Base-by-base conservation (phyloP, 495 filamentous ascomycete genomes). In the Talaromyces liani region DNA sequence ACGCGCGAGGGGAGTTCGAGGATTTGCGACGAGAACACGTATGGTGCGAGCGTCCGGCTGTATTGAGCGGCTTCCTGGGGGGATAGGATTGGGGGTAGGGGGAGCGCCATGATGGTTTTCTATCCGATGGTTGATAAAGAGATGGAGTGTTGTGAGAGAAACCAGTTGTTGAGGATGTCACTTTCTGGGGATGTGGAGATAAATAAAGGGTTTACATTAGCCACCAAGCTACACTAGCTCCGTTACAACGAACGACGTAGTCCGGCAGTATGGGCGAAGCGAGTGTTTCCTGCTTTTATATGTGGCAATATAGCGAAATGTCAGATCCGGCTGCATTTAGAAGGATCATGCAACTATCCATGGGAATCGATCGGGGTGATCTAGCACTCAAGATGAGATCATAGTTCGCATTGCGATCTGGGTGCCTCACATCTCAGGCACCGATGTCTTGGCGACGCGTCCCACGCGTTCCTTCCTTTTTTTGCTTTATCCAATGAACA, bases 61-160 rank as follows among this genome's bases (percentile, higher is more conserved):
- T 88, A 93, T 73, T 89, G 86, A 60, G 88, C 82, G 69, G 85
- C 90, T 61, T 96, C 92, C 56, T 74, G 73, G 34, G 93, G 75
- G 12, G 86, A 81, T 64, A 85, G 82, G 68, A 96, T 71, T 20
- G 73, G 72, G 5, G 94, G 93, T 33, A 96, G 77, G 14, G 79
- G 75, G 53, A 83, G 66, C 58, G 84, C 80, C 85, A 90, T 91
- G 47, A 36, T 68, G 12, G 29, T 0, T 7, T 31, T 7, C 7
- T 6, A 31, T 31, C 6, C 6, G 29, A 31, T 31, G 6, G 33
- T 12, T 12, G 33, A 36, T 2, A 36, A 12, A 36, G 10, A 36
- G 10, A 36, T 36, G 33, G 10, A 36, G 5, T 36, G 33, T 36
- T 36, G 33, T 12, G 10, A 12, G 33, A 12, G 41, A 5, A 45